phyloP scores from a whole-genome alignment of 306 rosid species.

The Acmispon strigosus region DNA sequence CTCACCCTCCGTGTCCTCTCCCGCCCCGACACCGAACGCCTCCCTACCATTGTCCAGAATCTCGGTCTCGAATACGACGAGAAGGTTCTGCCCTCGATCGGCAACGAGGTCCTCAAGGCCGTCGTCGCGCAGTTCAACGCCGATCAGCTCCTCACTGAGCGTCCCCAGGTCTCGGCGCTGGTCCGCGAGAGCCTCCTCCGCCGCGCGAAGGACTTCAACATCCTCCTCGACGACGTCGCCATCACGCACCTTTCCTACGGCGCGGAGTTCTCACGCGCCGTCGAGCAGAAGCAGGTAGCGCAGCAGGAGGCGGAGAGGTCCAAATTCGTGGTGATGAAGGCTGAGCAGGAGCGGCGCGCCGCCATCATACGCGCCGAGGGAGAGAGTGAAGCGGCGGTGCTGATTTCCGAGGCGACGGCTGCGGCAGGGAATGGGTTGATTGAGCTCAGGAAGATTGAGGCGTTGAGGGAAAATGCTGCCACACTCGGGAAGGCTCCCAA shows the following conservation, averaged over 20 bases:
- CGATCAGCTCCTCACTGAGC: slow-evolving; percentile 84
- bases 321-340: slow-evolving; percentile 86
- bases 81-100: slow-evolving; percentile 87
- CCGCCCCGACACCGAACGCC: slow-evolving; percentile 68
- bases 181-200: slow-evolving; percentile 72
- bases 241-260: slow-evolving; percentile 82
- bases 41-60: slow-evolving; percentile 65
- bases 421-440: slow-evolving; percentile 61
- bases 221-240: slow-evolving; percentile 75
- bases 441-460: slow-evolving; percentile 84
- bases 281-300: slow-evolving; percentile 93
- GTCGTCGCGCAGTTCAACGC: slow-evolving; percentile 92
- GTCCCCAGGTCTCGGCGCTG: slow-evolving; percentile 76
- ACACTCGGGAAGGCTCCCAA: slow-evolving; percentile 80
- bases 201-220: slow-evolving; percentile 81
- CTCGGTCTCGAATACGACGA: slow-evolving; percentile 94
- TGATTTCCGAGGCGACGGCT: slow-evolving; percentile 74
- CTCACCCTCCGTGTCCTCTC: slow-evolving; percentile 78
- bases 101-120: slow-evolving; percentile 86
- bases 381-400: slow-evolving; percentile 83
- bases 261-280: slow-evolving; percentile 66
- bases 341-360: slow-evolving; percentile 88
- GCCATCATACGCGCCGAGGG: slow-evolving; percentile 86
- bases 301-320: slow-evolving; percentile 97
- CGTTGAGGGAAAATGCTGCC: slow-evolving; percentile 66